Conservation (phyloP, 768 basidiomycete species). For the Boletus rex-veris region DNA sequence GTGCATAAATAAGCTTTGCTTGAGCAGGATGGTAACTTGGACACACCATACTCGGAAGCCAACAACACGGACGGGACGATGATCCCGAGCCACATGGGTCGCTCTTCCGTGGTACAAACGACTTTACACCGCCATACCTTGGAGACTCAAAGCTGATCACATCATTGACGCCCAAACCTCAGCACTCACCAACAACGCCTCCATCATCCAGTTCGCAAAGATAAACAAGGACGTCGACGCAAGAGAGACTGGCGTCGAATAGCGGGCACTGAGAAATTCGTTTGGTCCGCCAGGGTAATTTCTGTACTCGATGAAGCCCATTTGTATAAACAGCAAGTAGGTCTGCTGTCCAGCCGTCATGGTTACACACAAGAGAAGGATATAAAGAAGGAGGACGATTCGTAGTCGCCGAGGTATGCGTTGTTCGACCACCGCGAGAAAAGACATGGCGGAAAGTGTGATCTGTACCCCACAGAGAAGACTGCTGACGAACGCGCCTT, state of each 20-base stretch:
- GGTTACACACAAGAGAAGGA: conserved; percentile 7
- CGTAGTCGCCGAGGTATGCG: conserved; percentile 8
- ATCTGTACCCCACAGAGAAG: conserved; percentile 20
- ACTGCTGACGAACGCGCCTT: conserved; percentile 20
- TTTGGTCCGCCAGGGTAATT: conserved; percentile 18
- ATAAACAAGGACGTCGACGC: conserved; percentile 13
- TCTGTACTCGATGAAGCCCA: conserved; percentile 10
- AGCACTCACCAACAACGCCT: conserved; percentile 17
- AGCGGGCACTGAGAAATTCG: neutral
- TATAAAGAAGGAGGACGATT: conserved; percentile 13
- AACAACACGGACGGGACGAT: conserved; percentile 5
- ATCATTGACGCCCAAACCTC: neutral
- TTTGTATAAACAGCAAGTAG: conserved; percentile 14
- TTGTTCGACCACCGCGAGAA: conserved; percentile 15
- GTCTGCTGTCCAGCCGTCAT: conserved; percentile 17
- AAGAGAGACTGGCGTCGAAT: neutral
- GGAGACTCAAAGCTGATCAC: neutral
- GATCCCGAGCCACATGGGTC: conserved; percentile 7
- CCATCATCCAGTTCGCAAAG: conserved; percentile 22
- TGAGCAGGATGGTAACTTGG: neutral
- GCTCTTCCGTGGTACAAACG: conserved; percentile 11
- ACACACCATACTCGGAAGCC: conserved; percentile 13
- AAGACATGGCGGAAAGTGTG: conserved; percentile 18
- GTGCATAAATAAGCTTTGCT: neutral
- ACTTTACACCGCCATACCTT: conserved; percentile 25